Evolutionary conservation across 306 rosid genomes (phyloP), one percentile per base, ranked within the genome.

Genomic region (Dryas drummondii): DNA sequence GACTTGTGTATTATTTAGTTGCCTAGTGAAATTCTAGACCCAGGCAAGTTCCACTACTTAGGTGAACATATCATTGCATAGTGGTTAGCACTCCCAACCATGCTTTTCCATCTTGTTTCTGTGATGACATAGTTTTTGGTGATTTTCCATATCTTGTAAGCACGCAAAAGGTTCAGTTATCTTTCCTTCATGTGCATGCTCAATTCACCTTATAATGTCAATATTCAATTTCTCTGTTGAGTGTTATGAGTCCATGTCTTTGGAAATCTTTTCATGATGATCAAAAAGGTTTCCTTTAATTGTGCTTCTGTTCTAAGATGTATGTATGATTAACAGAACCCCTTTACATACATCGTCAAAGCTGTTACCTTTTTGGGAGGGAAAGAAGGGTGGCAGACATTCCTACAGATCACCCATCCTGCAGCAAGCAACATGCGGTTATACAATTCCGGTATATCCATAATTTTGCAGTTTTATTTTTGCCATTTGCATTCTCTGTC

Each of bases 401-500:
- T 74, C 99, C 99, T 48, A 94, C 99, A 16, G 97, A 94, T 86
- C 99, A 94, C 78, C 99, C 99, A 5, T 92, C 99, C 61, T 94
- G 97, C 85, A 92, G 99, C 96, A 94, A 94, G 85, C 99, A 94
- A 83, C 97, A 94, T 72, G 97, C 99, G 77, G 96, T 94, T 74
- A 92, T 94, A 83, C 99, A 94, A 65, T 94, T 73, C 75, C 82
- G 99, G 99, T 94, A 85, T 72, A 58, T 73, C 58, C 51, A 69
- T 74, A n/a, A 37, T 45, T 17, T 68, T 66, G 74, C 72, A 60
- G 75, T 46, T 74, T 32, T 82, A 17, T 41, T 75, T 74, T 78
- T 13, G 26, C 70, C 45, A 47, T 76, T 45, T n/a, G 64, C 53
- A 5, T 51, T 70, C 68, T 65, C 59, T 51, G 12, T 16, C 22